Conservation (phyloP, 1,139 yeast genomes). For the Kazachstania sp. region DNA sequence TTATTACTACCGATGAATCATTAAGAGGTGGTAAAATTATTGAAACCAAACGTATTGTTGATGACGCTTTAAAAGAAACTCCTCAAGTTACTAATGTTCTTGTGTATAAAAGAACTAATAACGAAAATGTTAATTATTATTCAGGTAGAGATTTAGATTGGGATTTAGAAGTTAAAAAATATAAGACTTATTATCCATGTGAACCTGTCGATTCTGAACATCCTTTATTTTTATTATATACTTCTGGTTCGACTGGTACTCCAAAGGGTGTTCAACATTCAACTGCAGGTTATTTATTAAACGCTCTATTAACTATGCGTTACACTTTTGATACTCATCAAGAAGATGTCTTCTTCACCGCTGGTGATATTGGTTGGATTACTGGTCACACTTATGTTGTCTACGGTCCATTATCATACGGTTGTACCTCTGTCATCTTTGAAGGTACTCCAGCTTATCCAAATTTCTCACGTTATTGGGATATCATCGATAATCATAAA, state of each 20-base stretch:
- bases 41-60: slow-evolving; percentile 75
- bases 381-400: slow-evolving; percentile 81
- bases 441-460: slow-evolving; percentile 89
- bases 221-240: slow-evolving; percentile 85
- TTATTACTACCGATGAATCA: slow-evolving; percentile 74
- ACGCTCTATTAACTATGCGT: slow-evolving; percentile 61
- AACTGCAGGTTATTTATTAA: slow-evolving; percentile 72
- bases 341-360: slow-evolving; percentile 67
- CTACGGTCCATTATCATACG: slow-evolving; percentile 69
- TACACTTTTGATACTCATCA: slow-evolving; percentile 71
- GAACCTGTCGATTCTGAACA: slow-evolving; percentile 85
- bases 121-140: slow-evolving; percentile 54
- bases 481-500: slow-evolving; percentile 66
- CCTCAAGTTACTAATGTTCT: slow-evolving; percentile 62
- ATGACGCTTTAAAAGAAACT: slow-evolving; percentile 65
- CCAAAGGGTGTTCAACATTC: slow-evolving; percentile 95
- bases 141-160: slow-evolving; percentile 67
- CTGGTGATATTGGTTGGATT: slow-evolving; percentile 87
- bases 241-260: slow-evolving; percentile 94
- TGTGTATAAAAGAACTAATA: slow-evolving; percentile 68
- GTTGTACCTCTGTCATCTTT: slow-evolving; percentile 74
- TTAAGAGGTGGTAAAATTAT: slow-evolving; percentile 77
- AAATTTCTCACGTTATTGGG: slow-evolving; percentile 72
- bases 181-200: slow-evolving; percentile 76
- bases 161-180: slow-evolving; percentile 66